Conservation (phyloP, 1,284 basidiomycete species). For the Irpex sp. region DNA sequence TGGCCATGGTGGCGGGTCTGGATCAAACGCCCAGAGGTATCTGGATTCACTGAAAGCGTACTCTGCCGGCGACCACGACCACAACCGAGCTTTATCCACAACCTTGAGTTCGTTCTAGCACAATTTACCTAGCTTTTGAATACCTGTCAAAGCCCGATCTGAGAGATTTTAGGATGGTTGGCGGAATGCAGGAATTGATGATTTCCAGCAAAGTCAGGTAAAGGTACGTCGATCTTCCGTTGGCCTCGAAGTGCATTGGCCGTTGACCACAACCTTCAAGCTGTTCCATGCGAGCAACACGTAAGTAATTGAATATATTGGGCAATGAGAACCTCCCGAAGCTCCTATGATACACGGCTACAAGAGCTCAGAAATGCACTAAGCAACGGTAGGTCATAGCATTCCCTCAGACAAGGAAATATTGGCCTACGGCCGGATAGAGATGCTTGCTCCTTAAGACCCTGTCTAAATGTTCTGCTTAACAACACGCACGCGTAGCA, state of each 20-base stretch:
- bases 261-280: too few species aligned
- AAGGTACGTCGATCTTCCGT: background rate
- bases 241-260: too few species aligned
- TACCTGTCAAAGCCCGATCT: background rate
- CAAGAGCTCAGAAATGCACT: too few species aligned
- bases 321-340: too few species aligned
- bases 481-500: background rate
- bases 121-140: background rate
- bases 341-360: too few species aligned
- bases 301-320: too few species aligned
- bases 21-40: background rate
- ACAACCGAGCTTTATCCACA: background rate
- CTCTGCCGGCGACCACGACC: background rate
- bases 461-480: background rate
- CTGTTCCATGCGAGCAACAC: too few species aligned
- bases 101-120: background rate
- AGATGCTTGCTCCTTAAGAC: background rate
- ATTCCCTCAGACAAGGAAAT: background rate
- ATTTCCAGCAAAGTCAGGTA: background rate
- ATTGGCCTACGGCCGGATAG: background rate
- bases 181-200: background rate
- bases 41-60: background rate
- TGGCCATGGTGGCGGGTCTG: background rate
- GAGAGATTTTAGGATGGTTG: background rate
- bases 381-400: background rate